These are phyloP conservation scores for Immersiporthe knoxdaviesiana DNA, from an alignment of 2,329 filamentous ascomycete species.

Conservation along the genomic window DNA sequence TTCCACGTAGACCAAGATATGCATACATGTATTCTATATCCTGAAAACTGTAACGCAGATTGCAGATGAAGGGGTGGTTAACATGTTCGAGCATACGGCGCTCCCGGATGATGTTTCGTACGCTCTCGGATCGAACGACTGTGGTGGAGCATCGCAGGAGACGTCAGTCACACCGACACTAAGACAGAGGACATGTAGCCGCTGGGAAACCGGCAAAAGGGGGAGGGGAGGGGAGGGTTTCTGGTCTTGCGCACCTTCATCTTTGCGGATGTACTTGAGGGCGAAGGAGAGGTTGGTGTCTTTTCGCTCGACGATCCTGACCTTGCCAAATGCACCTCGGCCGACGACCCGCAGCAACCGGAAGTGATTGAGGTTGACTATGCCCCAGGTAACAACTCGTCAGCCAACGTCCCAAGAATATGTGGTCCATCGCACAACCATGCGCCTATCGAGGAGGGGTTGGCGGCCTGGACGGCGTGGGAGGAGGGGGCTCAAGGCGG, in stretches of 20 bases:
- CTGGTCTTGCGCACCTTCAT: constrained; percentile 72
- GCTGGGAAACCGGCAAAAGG: neutral
- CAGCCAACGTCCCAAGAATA: constrained; percentile 15
- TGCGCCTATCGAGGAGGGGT: neutral
- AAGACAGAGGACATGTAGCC: neutral
- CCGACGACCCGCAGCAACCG: constrained; percentile 92
- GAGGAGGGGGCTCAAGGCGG: neutral
- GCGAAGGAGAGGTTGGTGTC: constrained; percentile 94
- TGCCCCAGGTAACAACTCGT: constrained; percentile 22
- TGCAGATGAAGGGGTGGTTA: constrained; percentile 97
- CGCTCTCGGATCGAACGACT: constrained; percentile 97
- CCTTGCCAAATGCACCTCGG: constrained; percentile 97
- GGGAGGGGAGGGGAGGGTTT: too few species aligned
- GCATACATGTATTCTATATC: constrained; percentile 97
- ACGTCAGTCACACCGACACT: constrained; percentile 15
- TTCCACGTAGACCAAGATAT: neutral
- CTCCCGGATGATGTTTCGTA: constrained; percentile 97
- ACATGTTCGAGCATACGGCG: constrained; percentile 97
- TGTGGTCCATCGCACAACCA: neutral
- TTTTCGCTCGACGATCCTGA: constrained; percentile 97
- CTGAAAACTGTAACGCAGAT: constrained; percentile 97
- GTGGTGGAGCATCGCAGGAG: constrained; percentile 33
- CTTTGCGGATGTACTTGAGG: constrained; percentile 97
- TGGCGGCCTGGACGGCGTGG: constrained; percentile 17
- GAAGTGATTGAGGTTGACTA: constrained; percentile 97